Conservation (phyloP, 805 yeast species). For the Starmerella etchellsii region DNA sequence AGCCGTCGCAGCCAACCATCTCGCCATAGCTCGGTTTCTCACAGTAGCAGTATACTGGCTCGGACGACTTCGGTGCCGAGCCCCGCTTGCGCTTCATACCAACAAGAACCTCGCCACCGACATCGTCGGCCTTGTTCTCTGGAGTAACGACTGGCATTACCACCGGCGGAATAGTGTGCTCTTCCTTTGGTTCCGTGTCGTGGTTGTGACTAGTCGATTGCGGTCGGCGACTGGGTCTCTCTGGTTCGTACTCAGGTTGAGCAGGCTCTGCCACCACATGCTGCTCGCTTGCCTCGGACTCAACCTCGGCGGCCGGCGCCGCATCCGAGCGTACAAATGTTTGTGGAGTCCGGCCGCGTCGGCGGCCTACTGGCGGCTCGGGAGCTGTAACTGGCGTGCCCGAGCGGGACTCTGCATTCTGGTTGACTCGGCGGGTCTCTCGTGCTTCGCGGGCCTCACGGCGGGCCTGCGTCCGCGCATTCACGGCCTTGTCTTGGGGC, state of each 20-base stretch:
- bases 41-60: slow-evolving; percentile 90
- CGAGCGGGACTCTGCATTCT: slow-evolving; percentile 18
- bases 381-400: slow-evolving; percentile 9
- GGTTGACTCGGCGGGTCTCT: slow-evolving; percentile 38
- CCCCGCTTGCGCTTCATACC: slow-evolving; percentile 17
- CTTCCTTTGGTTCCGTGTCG: background rate
- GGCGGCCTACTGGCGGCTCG: slow-evolving; percentile 7
- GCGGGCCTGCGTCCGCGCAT: slow-evolving; percentile 69
- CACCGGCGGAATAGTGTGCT: slow-evolving; percentile 7
- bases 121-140: slow-evolving; percentile 4
- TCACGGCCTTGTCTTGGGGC: slow-evolving; percentile 40
- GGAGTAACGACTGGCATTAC: slow-evolving; percentile 6
- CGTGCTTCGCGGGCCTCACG: slow-evolving; percentile 89
- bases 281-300: too few relatives aligned
- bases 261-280: background rate
- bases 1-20: slow-evolving; percentile 98
- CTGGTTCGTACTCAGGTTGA: background rate
- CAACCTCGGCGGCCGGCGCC: slow-evolving; percentile 1
- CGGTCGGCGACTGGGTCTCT: background rate
- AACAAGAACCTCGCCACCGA: slow-evolving; percentile 22
- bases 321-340: background rate
- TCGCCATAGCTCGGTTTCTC: slow-evolving; percentile 95
- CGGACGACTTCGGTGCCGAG: slow-evolving; percentile 26
- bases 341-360: slow-evolving; percentile 14
- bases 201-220: background rate